Percentiles rank a stretch among this genome's conserved stretches.
phyloP scores from a whole-genome alignment of 148 eudicot genomes.

The Mesembryanthemum crystallinum region DNA sequence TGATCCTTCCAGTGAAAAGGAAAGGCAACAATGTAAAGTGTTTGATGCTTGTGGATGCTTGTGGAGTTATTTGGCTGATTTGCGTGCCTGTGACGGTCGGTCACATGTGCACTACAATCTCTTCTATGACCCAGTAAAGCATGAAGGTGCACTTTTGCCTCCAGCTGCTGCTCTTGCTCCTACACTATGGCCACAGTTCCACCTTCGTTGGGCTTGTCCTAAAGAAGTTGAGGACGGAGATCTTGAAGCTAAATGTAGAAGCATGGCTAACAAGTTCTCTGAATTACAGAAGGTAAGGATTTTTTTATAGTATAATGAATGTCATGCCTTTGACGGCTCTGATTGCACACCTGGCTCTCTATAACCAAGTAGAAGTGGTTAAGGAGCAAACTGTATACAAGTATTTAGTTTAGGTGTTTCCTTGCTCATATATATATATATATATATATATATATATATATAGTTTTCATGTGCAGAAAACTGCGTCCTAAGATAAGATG shows the following conservation, averaged over 20 bases:
- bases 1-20: slow-evolving; percentile 64
- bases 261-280: slow-evolving; percentile 56
- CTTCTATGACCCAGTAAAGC: slow-evolving; percentile 68
- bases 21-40: slow-evolving; percentile 71
- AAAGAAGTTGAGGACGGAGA: slow-evolving; percentile 78
- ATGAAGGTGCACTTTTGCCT: slow-evolving; percentile 69
- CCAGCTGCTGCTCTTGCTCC: slow-evolving; percentile 99
- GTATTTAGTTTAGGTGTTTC: not conserved
- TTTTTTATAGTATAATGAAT: slow-evolving; percentile 3
- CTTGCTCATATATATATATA: too few relatives aligned
- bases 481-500: too few relatives aligned
- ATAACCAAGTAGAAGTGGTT: not conserved
- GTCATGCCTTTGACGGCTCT: not conserved
- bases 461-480: too few relatives aligned
- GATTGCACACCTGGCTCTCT: not conserved
- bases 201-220: slow-evolving; percentile 96
- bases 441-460: too few relatives aligned
- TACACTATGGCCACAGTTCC: slow-evolving; percentile 95
- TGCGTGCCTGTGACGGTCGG: slow-evolving; percentile 64
- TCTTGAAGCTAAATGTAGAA: slow-evolving; percentile 74
- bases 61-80: slow-evolving; percentile 73
- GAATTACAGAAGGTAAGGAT: slow-evolving; percentile 75
- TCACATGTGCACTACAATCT: slow-evolving; percentile 80
- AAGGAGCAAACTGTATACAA: not conserved
- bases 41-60: slow-evolving; percentile 79